phyloP scores from a whole-genome alignment of 805 yeast genomes.

The Yamadazyma olivae region DNA sequence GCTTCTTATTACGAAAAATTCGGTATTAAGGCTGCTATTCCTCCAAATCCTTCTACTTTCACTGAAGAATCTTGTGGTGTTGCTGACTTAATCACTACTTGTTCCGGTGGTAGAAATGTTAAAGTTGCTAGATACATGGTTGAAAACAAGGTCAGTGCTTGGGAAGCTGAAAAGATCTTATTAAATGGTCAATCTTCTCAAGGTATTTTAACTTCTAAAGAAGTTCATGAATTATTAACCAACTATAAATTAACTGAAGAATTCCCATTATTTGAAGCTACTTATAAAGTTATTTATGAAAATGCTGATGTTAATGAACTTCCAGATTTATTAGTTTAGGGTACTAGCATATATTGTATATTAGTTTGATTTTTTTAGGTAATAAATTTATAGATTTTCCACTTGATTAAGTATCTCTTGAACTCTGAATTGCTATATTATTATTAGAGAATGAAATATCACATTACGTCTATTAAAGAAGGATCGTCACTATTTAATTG shows the following conservation, averaged over 20 bases:
- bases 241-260: constrained; percentile 53
- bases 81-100: constrained; percentile 96
- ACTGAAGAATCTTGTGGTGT: constrained; percentile 96
- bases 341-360: no score
- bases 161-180: constrained; percentile 79
- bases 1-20: constrained; percentile 58
- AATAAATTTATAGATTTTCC: no score
- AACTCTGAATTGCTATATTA: no score
- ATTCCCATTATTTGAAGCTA: constrained; percentile 79
- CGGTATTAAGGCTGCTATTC: constrained; percentile 44
- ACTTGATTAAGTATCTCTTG: no score
- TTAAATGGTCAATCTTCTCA: constrained; percentile 96
- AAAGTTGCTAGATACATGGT: constrained; percentile 88
- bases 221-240: constrained; percentile 80
- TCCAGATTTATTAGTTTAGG: constrained; percentile 59
- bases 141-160: constrained; percentile 68
- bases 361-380: no score
- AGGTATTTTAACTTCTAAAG: constrained; percentile 87
- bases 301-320: constrained; percentile 69
- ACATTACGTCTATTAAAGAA: no score
- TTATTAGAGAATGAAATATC: no score
- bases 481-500: no score
- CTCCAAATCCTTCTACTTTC: constrained; percentile 78
- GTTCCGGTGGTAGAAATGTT: constrained; percentile 97
- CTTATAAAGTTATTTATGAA: constrained; percentile 80